These are phyloP conservation scores for Saccharomycopsis capsularis DNA, from an alignment of 805 yeast species.

Conservation along the genomic window DNA sequence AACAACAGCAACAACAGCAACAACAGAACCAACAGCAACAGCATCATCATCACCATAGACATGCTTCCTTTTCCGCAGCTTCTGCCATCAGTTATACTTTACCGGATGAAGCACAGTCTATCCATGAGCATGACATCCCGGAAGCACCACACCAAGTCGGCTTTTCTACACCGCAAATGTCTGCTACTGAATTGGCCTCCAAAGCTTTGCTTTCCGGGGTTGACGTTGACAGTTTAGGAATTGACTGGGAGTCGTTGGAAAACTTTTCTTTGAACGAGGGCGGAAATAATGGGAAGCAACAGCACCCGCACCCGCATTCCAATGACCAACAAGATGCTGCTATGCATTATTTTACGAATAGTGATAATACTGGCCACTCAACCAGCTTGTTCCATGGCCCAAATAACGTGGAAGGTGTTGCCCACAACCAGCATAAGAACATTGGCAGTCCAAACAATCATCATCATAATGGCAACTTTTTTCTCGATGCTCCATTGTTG, in stretches of 20 bases:
- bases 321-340: neutral
- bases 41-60: conserved; percentile 29
- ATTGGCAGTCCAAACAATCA: conserved; percentile 22
- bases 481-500: conserved; percentile 30
- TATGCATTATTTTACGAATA: neutral
- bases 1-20: conserved; percentile 16
- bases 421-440: conserved; percentile 11
- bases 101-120: conserved; percentile 36
- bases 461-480: conserved; percentile 28
- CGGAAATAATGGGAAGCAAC: neutral
- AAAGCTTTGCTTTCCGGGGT: conserved; percentile 31
- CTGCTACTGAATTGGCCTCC: conserved; percentile 39
- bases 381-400: neutral
- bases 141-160: conserved; percentile 66
- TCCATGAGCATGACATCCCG: conserved; percentile 25
- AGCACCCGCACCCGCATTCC: neutral
- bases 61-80: conserved; percentile 61
- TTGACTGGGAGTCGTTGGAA: conserved; percentile 27
- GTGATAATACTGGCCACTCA: neutral
- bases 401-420: too few relatives aligned
- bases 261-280: conserved; percentile 2
- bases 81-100: conserved; percentile 53
- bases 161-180: conserved; percentile 73
- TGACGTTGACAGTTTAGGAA: conserved; percentile 33
- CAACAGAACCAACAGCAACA: conserved; percentile 1